Conservation (phyloP, 345 rosid species). For the Adansonia digitata region DNA sequence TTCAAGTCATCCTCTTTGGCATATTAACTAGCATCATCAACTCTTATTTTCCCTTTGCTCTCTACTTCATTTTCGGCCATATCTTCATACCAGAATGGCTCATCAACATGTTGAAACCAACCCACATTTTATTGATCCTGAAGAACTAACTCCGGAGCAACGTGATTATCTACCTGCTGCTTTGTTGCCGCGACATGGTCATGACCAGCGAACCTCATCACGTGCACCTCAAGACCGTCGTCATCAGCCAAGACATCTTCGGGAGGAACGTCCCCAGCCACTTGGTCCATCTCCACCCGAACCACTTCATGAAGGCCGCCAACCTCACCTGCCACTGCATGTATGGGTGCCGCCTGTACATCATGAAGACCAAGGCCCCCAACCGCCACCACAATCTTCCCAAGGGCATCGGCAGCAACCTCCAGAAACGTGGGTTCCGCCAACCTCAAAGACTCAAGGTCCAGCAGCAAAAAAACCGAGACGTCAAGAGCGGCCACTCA, state of each 20-base stretch:
- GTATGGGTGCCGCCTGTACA: neutral
- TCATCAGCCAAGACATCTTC: neutral
- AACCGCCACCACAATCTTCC: neutral
- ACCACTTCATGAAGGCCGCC: slow-evolving; percentile 3
- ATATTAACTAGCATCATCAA: slow-evolving; percentile 11
- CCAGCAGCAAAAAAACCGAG: neutral
- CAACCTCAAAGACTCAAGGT: neutral
- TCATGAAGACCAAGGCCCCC: neutral
- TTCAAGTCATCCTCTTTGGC: slow-evolving; percentile 49
- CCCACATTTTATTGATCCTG: slow-evolving; percentile 42
- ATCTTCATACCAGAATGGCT: slow-evolving; percentile 28
- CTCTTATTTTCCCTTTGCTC: slow-evolving; percentile 13
- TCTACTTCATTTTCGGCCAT: neutral
- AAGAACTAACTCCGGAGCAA: neutral
- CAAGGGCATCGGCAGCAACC: slow-evolving; percentile 2
- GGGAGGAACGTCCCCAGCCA: neutral
- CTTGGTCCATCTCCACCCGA: neutral
- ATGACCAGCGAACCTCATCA: slow-evolving; percentile 11
- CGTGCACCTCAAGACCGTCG: neutral
- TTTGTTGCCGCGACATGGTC: neutral
- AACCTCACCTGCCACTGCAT: neutral
- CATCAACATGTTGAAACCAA: slow-evolving; percentile 43
- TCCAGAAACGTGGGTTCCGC: neutral
- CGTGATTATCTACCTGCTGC: neutral
- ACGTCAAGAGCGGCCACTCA: neutral